These are phyloP conservation scores for Adenanthera pavonina DNA, from an alignment of 306 rosid species.

Conservation along the genomic window DNA sequence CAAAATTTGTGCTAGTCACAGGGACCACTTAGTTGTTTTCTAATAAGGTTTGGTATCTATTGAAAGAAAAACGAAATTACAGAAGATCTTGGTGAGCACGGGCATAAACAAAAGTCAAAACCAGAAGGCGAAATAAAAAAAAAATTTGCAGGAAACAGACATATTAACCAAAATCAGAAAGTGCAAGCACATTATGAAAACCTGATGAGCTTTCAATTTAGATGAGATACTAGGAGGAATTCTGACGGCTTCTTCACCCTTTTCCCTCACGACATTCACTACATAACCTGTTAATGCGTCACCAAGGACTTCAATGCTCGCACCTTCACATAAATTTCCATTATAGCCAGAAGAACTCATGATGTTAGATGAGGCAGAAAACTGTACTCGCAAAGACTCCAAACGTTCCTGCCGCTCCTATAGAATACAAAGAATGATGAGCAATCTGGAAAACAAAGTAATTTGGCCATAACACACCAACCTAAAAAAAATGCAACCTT, in stretches of 20 bases:
- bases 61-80: background rate
- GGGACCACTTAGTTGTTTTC: background rate
- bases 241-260: conserved; percentile 89
- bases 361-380: conserved; percentile 70
- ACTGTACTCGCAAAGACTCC: conserved; percentile 79
- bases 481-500: conserved; percentile 56
- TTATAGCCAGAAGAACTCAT: conserved; percentile 61
- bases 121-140: conserved; percentile 1
- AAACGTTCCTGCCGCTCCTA: conserved; percentile 98
- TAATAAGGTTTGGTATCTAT: conserved; percentile 7
- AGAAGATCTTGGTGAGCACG: background rate
- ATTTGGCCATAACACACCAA: conserved; percentile 23
- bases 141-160: conserved; percentile 23
- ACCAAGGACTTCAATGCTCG: conserved; percentile 77
- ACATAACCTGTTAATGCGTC: conserved; percentile 79
- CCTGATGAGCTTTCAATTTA: conserved; percentile 93
- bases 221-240: conserved; percentile 93
- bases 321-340: conserved; percentile 80
- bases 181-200: conserved; percentile 34
- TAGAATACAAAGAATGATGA: conserved; percentile 33
- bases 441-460: conserved; percentile 22
- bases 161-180: conserved; percentile 20
- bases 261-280: conserved; percentile 95
- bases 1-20: background rate
- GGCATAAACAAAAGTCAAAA: conserved; percentile 20